A percentile compares a stretch with the other conserved stretches of the same genome.
phyloP scores from a whole-genome alignment of 2,329 filamentous ascomycete genomes.

The Exophiala sp. region DNA sequence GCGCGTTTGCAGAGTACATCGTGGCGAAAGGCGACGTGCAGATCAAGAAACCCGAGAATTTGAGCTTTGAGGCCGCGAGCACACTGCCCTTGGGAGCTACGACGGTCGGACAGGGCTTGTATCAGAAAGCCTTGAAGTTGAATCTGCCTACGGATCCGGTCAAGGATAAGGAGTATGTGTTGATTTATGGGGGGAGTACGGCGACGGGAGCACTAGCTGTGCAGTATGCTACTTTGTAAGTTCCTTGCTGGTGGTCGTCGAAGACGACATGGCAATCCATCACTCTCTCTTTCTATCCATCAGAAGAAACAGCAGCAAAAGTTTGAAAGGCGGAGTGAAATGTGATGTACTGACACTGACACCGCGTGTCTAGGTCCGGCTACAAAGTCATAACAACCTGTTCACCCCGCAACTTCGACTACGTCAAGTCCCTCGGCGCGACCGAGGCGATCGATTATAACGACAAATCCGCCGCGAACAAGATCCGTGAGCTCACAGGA shows the following conservation, averaged over 20 bases:
- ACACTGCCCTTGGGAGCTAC: constrained; percentile 32
- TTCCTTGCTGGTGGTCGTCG: constrained; percentile 21
- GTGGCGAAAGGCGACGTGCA: constrained; percentile 31
- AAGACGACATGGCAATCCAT: not conserved
- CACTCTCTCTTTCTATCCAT: not conserved
- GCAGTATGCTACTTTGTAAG: constrained; percentile 38
- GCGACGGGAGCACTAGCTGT: constrained; percentile 43
- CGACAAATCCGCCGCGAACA: constrained; percentile 30
- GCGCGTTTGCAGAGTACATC: constrained; percentile 39
- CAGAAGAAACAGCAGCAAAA: too few relatives aligned
- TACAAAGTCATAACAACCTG: constrained; percentile 42
- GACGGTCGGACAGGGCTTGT: constrained; percentile 25
- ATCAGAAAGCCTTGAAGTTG: constrained; percentile 26
- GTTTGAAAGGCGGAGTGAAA: not conserved
- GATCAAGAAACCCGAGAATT: constrained; percentile 32
- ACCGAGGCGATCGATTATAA: constrained; percentile 47
- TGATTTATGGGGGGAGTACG: constrained; percentile 46
- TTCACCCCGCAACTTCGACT: constrained; percentile 43
- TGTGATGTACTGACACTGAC: not conserved
- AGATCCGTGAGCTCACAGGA: constrained; percentile 34
- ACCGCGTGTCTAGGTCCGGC: constrained; percentile 30
- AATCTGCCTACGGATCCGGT: constrained; percentile 26
- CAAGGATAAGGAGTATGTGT: constrained; percentile 30
- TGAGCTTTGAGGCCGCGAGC: constrained; percentile 34
- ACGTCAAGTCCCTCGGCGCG: constrained; percentile 46